A percentile compares a stretch with the other conserved stretches of the same genome.
phyloP scores from a whole-genome alignment of 805 yeast genomes.

The Priceomyces castillae region DNA sequence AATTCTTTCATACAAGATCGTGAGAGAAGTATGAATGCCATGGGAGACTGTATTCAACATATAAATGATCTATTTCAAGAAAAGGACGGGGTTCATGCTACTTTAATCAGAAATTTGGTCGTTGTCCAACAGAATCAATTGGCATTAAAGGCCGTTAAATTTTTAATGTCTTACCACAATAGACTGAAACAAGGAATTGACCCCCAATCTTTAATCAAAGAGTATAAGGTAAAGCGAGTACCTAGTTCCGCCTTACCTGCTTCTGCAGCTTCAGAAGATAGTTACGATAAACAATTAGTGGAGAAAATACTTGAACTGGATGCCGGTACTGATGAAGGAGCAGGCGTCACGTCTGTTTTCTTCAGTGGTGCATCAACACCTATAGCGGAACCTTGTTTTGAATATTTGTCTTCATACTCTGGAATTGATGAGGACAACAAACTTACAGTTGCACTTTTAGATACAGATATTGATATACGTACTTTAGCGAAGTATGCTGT shows the following conservation, averaged over 20 bases:
- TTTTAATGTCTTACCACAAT: conserved; percentile 42
- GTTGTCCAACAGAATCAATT: conserved; percentile 67
- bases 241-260: conserved; percentile 13
- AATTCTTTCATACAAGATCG: conserved; percentile 55
- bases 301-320: not conserved
- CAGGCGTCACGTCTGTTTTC: conserved; percentile 42
- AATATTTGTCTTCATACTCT: conserved; percentile 45
- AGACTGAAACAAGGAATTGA: conserved; percentile 12
- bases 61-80: conserved; percentile 71
- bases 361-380: conserved; percentile 67
- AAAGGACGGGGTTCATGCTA: conserved; percentile 61
- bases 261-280: conserved; percentile 12
- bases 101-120: conserved; percentile 63
- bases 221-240: conserved; percentile 23
- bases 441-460: conserved; percentile 53
- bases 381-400: conserved; percentile 66
- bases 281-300: conserved; percentile 1
- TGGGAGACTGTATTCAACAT: conserved; percentile 85
- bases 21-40: conserved; percentile 61
- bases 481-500: conserved; percentile 64
- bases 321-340: conserved; percentile 5
- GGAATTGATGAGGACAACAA: conserved; percentile 37
- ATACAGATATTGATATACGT: conserved; percentile 43
- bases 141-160: conserved; percentile 54
- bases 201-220: conserved; percentile 18